These are phyloP conservation scores for Arachnopeziza araneosa DNA, from an alignment of 2,329 filamentous ascomycete genomes.

Conservation along the genomic window DNA sequence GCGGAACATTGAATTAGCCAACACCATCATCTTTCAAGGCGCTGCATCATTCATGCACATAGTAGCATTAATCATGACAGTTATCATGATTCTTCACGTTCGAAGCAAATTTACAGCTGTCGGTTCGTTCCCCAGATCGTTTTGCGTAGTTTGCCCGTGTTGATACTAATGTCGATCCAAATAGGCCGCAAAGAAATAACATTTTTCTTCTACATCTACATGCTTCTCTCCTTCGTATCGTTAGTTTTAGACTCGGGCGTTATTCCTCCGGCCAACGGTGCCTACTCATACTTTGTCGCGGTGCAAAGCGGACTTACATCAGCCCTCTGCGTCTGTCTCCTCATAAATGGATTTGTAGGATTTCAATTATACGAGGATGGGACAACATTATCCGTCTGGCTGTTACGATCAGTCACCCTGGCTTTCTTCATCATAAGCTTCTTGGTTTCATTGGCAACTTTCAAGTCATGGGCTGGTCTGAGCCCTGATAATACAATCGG, in stretches of 20 bases:
- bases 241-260: slow-evolving; percentile 91
- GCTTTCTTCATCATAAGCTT: slow-evolving; percentile 83
- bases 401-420: slow-evolving; percentile 72
- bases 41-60: slow-evolving; percentile 92
- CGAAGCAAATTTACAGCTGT: slow-evolving; percentile 97
- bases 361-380: slow-evolving; percentile 98
- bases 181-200: slow-evolving; percentile 63
- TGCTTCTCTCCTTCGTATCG: slow-evolving; percentile 82
- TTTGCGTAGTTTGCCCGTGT: neutral
- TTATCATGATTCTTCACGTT: slow-evolving; percentile 96
- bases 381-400: slow-evolving; percentile 88
- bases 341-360: slow-evolving; percentile 97
- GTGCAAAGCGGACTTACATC: slow-evolving; percentile 80
- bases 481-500: slow-evolving; percentile 81
- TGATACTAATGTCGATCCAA: slow-evolving; percentile 14
- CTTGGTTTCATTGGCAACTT: slow-evolving; percentile 83
- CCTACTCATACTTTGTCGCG: slow-evolving; percentile 89
- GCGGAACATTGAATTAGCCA: slow-evolving; percentile 89
- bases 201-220: slow-evolving; percentile 96
- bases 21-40: slow-evolving; percentile 97
- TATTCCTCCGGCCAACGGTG: slow-evolving; percentile 70
- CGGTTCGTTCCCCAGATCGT: slow-evolving; percentile 50
- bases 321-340: slow-evolving; percentile 77
- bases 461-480: slow-evolving; percentile 85
- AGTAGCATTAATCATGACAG: slow-evolving; percentile 81